Conservation (phyloP, 495 filamentous ascomycete genomes). For the Hyaloscypha bicolor region DNA sequence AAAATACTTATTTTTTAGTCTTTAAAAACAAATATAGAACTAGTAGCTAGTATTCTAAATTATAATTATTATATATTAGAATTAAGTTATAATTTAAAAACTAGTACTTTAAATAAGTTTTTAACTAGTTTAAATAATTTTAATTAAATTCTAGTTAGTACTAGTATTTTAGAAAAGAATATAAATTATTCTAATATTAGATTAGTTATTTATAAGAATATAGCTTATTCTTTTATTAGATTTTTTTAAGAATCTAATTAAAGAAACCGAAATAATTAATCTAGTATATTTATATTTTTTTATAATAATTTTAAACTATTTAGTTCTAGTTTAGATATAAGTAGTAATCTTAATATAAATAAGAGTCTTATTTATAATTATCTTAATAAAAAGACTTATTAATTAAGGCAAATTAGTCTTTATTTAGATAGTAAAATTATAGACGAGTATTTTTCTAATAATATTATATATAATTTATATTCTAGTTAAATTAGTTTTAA, state of each 20-base stretch:
- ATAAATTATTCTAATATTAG: neutral
- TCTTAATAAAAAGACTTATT: neutral
- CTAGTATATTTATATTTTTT: neutral
- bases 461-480: neutral
- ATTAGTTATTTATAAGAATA: no score
- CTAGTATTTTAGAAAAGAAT: neutral
- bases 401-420: neutral
- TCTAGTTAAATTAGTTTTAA: neutral
- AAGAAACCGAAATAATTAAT: neutral
- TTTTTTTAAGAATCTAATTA: neutral
- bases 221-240: constrained; percentile 1
- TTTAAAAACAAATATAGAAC: neutral
- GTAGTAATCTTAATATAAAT: neutral
- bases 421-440: neutral
- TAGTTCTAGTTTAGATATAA: neutral
- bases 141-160: neutral
- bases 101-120: neutral
- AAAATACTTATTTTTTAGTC: neutral
- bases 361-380: neutral
- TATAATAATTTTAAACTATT: neutral
- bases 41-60: neutral
- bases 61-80: neutral
- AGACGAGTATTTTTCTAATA: neutral
- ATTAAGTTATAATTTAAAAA: neutral
- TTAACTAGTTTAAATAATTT: neutral